Conservation (phyloP, 2,329 filamentous ascomycete species). For the Sclerotinia trifoliorum region DNA sequence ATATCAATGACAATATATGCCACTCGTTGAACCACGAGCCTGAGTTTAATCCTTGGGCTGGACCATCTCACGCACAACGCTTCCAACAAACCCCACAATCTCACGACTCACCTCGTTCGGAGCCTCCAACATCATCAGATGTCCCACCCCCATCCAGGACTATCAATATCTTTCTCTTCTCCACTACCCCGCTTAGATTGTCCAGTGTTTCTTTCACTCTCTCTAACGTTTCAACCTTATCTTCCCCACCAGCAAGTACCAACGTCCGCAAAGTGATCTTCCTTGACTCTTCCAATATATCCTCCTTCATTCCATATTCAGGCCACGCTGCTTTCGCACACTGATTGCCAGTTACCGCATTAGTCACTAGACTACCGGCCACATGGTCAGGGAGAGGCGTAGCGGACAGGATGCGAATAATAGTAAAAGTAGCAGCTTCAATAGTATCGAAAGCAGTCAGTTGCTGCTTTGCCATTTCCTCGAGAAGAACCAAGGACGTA, state of each 20-base stretch:
- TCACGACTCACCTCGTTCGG: slow-evolving; percentile 17
- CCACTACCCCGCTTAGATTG: slow-evolving; percentile 24
- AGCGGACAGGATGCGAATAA: slow-evolving; percentile 40
- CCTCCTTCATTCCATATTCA: slow-evolving; percentile 40
- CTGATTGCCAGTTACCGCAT: slow-evolving; percentile 39
- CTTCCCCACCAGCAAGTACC: slow-evolving; percentile 39
- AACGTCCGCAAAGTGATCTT: slow-evolving; percentile 31
- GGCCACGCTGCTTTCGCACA: slow-evolving; percentile 42
- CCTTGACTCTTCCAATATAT: slow-evolving; percentile 34
- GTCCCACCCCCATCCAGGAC: slow-evolving; percentile 26
- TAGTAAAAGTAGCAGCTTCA: slow-evolving; percentile 38
- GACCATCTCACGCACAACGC: background rate
- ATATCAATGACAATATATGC: background rate
- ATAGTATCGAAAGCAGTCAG: slow-evolving; percentile 39
- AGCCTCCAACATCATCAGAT: slow-evolving; percentile 29
- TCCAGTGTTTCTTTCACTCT: slow-evolving; percentile 36
- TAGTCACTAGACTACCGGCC: slow-evolving; percentile 28
- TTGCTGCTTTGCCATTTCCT: slow-evolving; percentile 41
- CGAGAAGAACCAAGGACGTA: slow-evolving; percentile 37
- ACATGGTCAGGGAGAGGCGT: slow-evolving; percentile 21
- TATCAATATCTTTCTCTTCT: slow-evolving; percentile 24
- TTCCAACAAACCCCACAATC: slow-evolving; percentile 4
- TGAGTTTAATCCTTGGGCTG: background rate
- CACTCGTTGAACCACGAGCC: background rate
- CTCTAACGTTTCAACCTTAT: slow-evolving; percentile 41